Evolutionary conservation across 1,284 basidiomycete genomes (phyloP), one percentile per base, ranked within the genome.

Genomic region (Agaricales sp.): DNA sequence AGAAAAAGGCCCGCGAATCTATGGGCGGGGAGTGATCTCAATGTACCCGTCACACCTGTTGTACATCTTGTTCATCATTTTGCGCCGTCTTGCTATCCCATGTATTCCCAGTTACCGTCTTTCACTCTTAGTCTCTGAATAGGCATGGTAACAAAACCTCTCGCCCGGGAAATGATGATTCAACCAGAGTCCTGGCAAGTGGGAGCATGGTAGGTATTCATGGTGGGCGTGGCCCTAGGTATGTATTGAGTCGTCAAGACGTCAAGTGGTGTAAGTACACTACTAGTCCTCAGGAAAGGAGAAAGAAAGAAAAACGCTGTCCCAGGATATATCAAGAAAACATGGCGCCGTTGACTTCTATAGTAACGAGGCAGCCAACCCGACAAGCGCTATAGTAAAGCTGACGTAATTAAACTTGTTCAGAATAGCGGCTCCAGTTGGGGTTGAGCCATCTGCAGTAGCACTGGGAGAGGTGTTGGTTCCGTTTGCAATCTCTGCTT

Each of bases 1-100:
- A 87, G 66, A 84, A 81, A 67, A 82, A 81, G 60, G 78, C 74
- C 48, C 73, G 68, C 52, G 71, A 75, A 53, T 70, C 69, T 0
- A 54, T 67, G 52, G 70, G 63, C 43, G 71, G 64, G 3, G 71
- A 66, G 49, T 71, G 52, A 50, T 53, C 19, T 49, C 25, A 19
- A 39, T 43, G 30, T 8, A 35, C 11, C 30, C n/a, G 30, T 35
- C n/a, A n/a, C n/a, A n/a, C n/a, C n/a, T 35, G 30, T 35, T 11
- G 30, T 35, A 11, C 8, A 8, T n/a, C 8, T 35, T 35, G 8
- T 8, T 35, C n/a, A 41, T 16, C 39, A 41, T 41, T 41, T 8
- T 41, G 8, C 8, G 18, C 18, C 8, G 6, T 41, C 39, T 41
- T 41, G 6, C 39, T 18, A n/a, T 41, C 39, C 4, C 39, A 30